Evolutionary conservation across 495 filamentous ascomycete genomes (phyloP), one percentile per base, ranked within the genome.

Genomic region (Chaetomium fimeti): DNA sequence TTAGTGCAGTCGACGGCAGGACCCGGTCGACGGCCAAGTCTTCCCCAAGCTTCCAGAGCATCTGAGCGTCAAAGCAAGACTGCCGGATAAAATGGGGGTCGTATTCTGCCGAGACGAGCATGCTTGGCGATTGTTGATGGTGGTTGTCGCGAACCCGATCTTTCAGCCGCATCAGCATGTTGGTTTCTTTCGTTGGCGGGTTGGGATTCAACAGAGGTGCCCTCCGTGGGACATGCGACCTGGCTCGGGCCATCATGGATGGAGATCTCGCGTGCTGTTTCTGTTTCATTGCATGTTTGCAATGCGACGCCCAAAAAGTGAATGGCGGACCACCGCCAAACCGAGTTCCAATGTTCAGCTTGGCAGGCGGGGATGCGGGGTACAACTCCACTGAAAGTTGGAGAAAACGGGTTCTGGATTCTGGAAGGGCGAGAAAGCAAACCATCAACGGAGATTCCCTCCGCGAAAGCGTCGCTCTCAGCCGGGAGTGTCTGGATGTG

Each of bases 331-430:
- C 32, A 36, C 32, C 32, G 12, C 3, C 3, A 11, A 36, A 36
- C 32, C 32, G 32, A 9, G 43, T 7, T 20, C 43, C 48, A 8
- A 16, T 24, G 12, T 24, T 8, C 22, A 5, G 1, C 48, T 47
- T 58, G 56, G 56, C 38, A 47, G 45, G 56, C 56, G 56, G 56
- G 40, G 40, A 58, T 58, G 56, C 56, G 56, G 56, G 25, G 56
- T 13, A 57, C 15, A 25, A n/a, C 36, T 16, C 54, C 32, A 36
- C 32, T 36, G 1, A 7, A 16, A 40, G n/a, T 57, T 57, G 54
- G 54, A 24, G 54, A 57, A 36, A 36, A n/a, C n/a, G n/a, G n/a
- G n/a, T n/a, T n/a, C n/a, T 11, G 32, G 32, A 9, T 36, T 47
- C 18, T n/a, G n/a, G 7, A 47, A 22, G 43, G 32, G 16, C 52